Percentiles rank a stretch among this genome's conserved stretches.
Conservation (phyloP, 139 green algal genomes). For the Pleodorina starrii region DNA sequence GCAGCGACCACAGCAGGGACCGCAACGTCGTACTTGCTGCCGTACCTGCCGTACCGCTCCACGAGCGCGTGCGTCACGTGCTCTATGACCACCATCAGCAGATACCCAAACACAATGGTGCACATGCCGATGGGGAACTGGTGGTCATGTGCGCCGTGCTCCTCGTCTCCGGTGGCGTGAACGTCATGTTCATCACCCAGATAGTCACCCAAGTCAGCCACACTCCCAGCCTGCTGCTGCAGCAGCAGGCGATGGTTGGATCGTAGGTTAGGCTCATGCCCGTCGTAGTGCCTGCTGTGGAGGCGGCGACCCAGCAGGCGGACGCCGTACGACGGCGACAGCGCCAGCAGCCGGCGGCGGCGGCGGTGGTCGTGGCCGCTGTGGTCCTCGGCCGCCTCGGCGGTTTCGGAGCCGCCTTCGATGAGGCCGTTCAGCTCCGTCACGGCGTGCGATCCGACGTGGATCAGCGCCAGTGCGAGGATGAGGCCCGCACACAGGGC, state of each 20-base stretch:
- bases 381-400: no score
- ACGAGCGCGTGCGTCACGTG: neutral
- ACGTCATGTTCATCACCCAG: neutral
- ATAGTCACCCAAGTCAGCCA: neutral
- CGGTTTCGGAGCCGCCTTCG: neutral
- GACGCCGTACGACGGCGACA: no score
- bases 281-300: neutral
- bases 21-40: neutral
- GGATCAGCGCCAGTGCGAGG: conserved; percentile 53
- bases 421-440: neutral
- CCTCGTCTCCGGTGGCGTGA: no score
- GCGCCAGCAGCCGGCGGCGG: neutral
- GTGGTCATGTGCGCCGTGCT: neutral
- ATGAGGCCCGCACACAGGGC: conserved; percentile 38
- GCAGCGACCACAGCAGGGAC: neutral
- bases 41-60: neutral
- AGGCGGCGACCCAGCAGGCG: no score
- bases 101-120: conserved; percentile 15
- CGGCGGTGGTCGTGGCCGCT: no score
- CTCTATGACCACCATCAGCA: conserved; percentile 33
- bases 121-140: conserved; percentile 4
- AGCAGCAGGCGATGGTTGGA: no score
- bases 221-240: neutral
- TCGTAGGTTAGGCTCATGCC: no score
- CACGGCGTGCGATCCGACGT: conserved; percentile 53